A percentile compares a stretch with the other conserved stretches of the same genome.
Evolutionary conservation across 2,329 filamentous ascomycete genomes (phyloP).

Genomic region (Pseudogymnoascus sp.): DNA sequence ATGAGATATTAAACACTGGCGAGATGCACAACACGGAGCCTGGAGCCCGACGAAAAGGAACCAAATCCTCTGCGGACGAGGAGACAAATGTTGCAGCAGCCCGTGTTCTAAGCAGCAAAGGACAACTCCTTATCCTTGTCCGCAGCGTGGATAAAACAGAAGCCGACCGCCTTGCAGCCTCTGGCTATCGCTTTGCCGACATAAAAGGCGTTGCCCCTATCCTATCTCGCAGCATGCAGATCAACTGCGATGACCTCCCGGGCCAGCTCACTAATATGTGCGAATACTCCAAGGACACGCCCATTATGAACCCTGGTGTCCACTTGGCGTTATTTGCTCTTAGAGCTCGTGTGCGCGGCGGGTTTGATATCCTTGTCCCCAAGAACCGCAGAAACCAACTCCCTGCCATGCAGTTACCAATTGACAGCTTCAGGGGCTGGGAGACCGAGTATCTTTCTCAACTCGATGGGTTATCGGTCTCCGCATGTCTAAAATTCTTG

Average conservation of each 20-base stretch:
- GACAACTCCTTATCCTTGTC: conserved; percentile 74
- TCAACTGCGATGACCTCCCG: conserved; percentile 54
- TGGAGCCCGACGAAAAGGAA: background rate
- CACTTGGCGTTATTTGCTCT: conserved; percentile 52
- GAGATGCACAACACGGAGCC: conserved; percentile 17
- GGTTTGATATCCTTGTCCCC: conserved; percentile 25
- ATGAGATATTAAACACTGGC: conserved; percentile 65
- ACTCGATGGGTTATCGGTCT: conserved; percentile 38
- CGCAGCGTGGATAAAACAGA: conserved; percentile 53
- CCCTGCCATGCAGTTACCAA: conserved; percentile 47
- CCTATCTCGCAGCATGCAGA: conserved; percentile 66
- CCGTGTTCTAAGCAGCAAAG: conserved; percentile 53
- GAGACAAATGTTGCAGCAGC: conserved; percentile 30
- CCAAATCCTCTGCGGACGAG: conserved; percentile 26
- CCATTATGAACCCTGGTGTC: conserved; percentile 42
- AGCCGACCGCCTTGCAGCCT: conserved; percentile 53
- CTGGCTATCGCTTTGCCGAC: conserved; percentile 71
- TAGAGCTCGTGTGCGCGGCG: conserved; percentile 33
- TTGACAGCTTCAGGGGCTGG: conserved; percentile 43
- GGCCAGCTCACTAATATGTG: conserved; percentile 56
- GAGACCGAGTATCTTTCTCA: conserved; percentile 46
- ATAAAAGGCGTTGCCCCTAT: conserved; percentile 58
- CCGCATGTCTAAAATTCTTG: conserved; percentile 32
- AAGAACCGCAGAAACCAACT: conserved; percentile 45
- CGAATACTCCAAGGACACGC: conserved; percentile 41